Conservation (phyloP, 805 yeast genomes). For the Wickerhamomyces sydowiorum region DNA sequence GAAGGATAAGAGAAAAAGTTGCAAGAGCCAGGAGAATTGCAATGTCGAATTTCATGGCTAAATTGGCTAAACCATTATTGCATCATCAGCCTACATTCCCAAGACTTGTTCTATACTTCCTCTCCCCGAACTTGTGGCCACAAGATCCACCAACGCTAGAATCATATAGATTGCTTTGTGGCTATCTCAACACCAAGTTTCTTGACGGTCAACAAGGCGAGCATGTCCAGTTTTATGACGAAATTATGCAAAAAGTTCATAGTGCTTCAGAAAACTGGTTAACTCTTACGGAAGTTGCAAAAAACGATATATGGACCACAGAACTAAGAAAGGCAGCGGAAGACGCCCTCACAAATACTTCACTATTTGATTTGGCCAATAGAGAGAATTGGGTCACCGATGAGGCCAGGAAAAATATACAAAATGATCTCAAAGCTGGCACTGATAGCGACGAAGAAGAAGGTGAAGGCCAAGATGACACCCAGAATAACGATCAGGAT, state of each 20-base stretch:
- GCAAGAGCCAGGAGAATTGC: conserved; percentile 33
- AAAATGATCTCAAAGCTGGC: conserved; percentile 2
- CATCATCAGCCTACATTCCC: conserved; percentile 45
- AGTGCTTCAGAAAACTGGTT: conserved; percentile 43
- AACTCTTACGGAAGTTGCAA: conserved; percentile 27
- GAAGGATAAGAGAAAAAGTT: conserved; percentile 38
- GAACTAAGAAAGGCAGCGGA: conserved; percentile 40
- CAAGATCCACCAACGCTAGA: conserved; percentile 46
- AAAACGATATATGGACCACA: conserved; percentile 36
- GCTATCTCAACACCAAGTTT: conserved; percentile 20
- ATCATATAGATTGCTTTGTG: conserved; percentile 31
- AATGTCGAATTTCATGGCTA: conserved; percentile 29
- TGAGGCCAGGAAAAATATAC: conserved; percentile 17
- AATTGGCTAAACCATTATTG: conserved; percentile 31
- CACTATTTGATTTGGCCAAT: conserved; percentile 38
- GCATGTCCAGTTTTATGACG: conserved; percentile 13
- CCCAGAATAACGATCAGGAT: conserved; percentile 1
- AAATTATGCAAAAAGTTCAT: conserved; percentile 33
- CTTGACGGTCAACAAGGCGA: conserved; percentile 6
- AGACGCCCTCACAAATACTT: conserved; percentile 33
- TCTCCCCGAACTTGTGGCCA: conserved; percentile 44
- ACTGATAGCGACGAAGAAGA: conserved; percentile 1
- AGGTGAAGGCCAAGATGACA: not conserved
- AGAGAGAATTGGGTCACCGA: conserved; percentile 35
- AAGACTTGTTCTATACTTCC: conserved; percentile 39